A percentile compares a stretch with the other conserved stretches of the same genome.
These are phyloP conservation scores for Pichia kluyveri DNA, from an alignment of 805 yeast genomes.

Conservation along the genomic window DNA sequence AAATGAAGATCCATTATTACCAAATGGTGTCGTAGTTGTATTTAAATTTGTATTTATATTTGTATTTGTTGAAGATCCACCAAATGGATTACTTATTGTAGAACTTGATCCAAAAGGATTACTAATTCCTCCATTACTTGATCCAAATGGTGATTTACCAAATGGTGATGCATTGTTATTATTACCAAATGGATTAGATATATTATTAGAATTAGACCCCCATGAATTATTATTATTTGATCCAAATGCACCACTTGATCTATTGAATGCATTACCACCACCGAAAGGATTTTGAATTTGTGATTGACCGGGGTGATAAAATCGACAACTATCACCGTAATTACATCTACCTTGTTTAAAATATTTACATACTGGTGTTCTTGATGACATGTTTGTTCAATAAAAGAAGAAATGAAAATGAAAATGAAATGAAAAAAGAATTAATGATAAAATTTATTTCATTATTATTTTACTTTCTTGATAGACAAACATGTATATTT, in stretches of 20 bases:
- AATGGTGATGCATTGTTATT: background rate
- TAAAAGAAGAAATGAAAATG: background rate
- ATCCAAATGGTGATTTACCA: slow-evolving; percentile 1
- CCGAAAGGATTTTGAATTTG: background rate
- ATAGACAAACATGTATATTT: no score
- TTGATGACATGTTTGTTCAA: slow-evolving; percentile 12
- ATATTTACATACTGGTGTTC: slow-evolving; percentile 32
- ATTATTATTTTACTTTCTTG: no score
- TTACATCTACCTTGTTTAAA: slow-evolving; percentile 33
- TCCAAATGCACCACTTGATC: background rate
- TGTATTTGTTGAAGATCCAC: slow-evolving; percentile 5
- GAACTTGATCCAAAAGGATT: slow-evolving; percentile 2
- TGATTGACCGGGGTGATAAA: slow-evolving; percentile 28
- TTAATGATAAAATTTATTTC: no score
- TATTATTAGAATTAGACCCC: background rate
- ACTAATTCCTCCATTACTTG: background rate
- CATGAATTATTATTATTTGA: background rate
- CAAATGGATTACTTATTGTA: slow-evolving; percentile 7
- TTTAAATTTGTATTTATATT: background rate
- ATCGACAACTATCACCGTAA: slow-evolving; percentile 35
- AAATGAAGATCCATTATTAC: slow-evolving; percentile 1
- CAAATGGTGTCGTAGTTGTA: background rate
- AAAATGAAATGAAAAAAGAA: no score
- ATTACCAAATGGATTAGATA: background rate
- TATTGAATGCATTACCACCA: slow-evolving; percentile 3